Percentiles rank a stretch among this genome's conserved stretches.
These are phyloP conservation scores for Tricholoma furcatifolium DNA, from an alignment of 768 basidiomycete genomes.

Conservation along the genomic window DNA sequence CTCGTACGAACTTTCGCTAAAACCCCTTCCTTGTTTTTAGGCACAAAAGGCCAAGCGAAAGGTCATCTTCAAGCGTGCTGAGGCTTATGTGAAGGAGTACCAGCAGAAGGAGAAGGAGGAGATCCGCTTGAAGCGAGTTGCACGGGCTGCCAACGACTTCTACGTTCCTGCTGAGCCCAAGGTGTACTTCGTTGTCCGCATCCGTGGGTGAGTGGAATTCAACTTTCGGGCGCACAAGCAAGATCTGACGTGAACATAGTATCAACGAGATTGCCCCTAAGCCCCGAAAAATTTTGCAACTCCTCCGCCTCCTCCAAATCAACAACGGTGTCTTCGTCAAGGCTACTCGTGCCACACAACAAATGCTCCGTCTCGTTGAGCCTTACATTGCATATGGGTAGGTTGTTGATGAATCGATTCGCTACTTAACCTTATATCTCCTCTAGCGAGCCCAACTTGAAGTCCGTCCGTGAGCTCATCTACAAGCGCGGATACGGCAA, in stretches of 20 bases:
- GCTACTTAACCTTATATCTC: neutral
- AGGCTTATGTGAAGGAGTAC: slow-evolving; percentile 98
- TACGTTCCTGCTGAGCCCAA: slow-evolving; percentile 97
- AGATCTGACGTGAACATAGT: slow-evolving; percentile 44
- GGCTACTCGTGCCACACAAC: slow-evolving; percentile 92
- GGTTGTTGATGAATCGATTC: slow-evolving; percentile 17
- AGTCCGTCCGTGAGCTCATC: slow-evolving; percentile 93
- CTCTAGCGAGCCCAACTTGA: slow-evolving; percentile 89
- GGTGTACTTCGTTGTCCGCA: slow-evolving; percentile 96
- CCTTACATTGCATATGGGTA: slow-evolving; percentile 98
- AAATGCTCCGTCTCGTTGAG: slow-evolving; percentile 97
- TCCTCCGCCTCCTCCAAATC: slow-evolving; percentile 98
- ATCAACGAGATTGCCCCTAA: slow-evolving; percentile 99
- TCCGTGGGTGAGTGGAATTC: slow-evolving; percentile 75
- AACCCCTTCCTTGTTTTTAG: slow-evolving; percentile 40
- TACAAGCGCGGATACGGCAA: slow-evolving; percentile 99
- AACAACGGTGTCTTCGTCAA: slow-evolving; percentile 99
- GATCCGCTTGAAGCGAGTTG: slow-evolving; percentile 91
- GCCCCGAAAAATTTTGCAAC: slow-evolving; percentile 98
- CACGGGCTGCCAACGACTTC: slow-evolving; percentile 90
- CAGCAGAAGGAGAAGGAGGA: slow-evolving; percentile 91
- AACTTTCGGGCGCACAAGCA: neutral
- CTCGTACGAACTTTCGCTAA: slow-evolving; percentile 3
- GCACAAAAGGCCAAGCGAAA: slow-evolving; percentile 89
- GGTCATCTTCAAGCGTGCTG: slow-evolving; percentile 99